phyloP scores from a whole-genome alignment of 257 asterid species.

The Ajuga chamaepitys region DNA sequence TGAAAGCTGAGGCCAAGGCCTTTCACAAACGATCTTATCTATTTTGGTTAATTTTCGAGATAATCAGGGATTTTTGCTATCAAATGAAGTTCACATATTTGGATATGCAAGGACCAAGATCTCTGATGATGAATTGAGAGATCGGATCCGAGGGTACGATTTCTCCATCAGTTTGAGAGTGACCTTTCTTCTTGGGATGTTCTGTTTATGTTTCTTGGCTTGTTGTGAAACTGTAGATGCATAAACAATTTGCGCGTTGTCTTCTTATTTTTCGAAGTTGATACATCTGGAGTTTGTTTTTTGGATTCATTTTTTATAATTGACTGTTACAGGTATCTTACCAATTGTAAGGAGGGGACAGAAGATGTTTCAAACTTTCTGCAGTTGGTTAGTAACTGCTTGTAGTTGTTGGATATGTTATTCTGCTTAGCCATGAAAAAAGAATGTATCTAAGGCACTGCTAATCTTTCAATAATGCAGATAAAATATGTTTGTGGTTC shows the following conservation, averaged over 20 bases:
- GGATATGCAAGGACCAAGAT: slow-evolving; percentile 97
- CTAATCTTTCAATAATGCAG: slow-evolving; percentile 37
- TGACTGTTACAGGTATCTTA: slow-evolving; percentile 54
- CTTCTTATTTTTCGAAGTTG: not conserved
- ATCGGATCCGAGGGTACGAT: slow-evolving; percentile 76
- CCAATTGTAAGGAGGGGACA: slow-evolving; percentile 44
- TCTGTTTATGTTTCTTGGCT: too few species aligned
- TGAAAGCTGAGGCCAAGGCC: too few species aligned
- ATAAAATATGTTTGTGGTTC: slow-evolving; percentile 89
- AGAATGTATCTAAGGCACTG: too few species aligned
- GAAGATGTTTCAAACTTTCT: slow-evolving; percentile 55
- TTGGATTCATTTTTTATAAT: slow-evolving; percentile 2
- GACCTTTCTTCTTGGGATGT: too few species aligned
- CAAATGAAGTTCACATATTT: slow-evolving; percentile 88
- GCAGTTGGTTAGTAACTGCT: slow-evolving; percentile 70
- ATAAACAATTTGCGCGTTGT: not conserved
- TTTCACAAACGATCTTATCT: slow-evolving; percentile 2
- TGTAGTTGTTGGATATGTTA: not conserved
- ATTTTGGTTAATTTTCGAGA: slow-evolving; percentile 1
- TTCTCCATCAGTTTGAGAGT: not conserved
- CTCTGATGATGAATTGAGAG: slow-evolving; percentile 69
- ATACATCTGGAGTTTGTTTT: not conserved
- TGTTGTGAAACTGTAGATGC: too few species aligned
- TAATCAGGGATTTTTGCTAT: slow-evolving; percentile 71
- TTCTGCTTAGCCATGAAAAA: not conserved